These are phyloP conservation scores for Solanum bulbocastanum DNA, from an alignment of 257 asterid genomes.

Conservation along the genomic window DNA sequence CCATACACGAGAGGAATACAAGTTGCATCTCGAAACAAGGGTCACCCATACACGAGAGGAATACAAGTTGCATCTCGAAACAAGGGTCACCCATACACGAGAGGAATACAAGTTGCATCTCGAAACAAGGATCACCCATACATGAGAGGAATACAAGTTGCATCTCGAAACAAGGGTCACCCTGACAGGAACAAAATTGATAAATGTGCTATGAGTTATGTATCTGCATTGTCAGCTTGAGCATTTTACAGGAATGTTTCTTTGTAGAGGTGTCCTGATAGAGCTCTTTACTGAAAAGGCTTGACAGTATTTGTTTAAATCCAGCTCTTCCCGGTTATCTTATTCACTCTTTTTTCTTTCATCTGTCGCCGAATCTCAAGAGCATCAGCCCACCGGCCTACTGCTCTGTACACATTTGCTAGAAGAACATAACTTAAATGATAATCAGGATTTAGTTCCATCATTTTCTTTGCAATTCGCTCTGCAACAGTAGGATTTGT, in stretches of 20 bases:
- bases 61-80: too few relatives aligned
- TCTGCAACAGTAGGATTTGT: constrained; percentile 50
- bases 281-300: background rate
- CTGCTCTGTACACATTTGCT: constrained; percentile 59
- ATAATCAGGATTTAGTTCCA: constrained; percentile 66
- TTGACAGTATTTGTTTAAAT: constrained; percentile 28
- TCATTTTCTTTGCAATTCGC: constrained; percentile 57
- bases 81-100: too few relatives aligned
- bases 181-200: background rate
- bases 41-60: too few relatives aligned
- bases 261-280: background rate
- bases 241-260: background rate
- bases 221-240: background rate
- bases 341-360: constrained; percentile 48
- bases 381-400: constrained; percentile 82
- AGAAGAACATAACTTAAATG: constrained; percentile 76
- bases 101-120: too few relatives aligned
- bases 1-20: too few relatives aligned
- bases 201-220: background rate
- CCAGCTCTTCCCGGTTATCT: constrained; percentile 83
- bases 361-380: constrained; percentile 42
- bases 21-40: too few relatives aligned
- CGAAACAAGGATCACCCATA: too few relatives aligned
- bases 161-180: background rate
- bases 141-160: too few relatives aligned